Base-by-base conservation (phyloP, 2,329 filamentous ascomycete species). In the Epichloe scottii region DNA sequence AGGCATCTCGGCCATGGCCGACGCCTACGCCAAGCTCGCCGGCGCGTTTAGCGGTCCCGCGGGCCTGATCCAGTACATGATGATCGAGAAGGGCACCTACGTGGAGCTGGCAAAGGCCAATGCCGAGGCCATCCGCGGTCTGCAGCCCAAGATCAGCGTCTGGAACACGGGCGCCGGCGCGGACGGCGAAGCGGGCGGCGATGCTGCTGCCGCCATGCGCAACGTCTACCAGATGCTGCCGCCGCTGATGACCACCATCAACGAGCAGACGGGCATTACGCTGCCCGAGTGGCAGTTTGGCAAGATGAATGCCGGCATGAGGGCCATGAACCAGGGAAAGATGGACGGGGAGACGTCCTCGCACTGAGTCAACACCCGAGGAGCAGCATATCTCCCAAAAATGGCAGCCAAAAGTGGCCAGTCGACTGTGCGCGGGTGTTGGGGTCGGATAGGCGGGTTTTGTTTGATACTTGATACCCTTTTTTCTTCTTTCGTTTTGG, bases 131-230 rank as follows among this genome's bases (percentile, higher is more conserved):
- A 79, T 94, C 62, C 75, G 79, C 48, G 88, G 88, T 26, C 69
- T 94, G 57, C 79, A 89, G 65, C 89, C 89, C 57, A 94, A 94
- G 82, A 93, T 94, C 70, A 89, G 83, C 55, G 82, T 91, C 26
- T 95, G 88, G 89, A 93, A 88, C 64, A 94, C 88, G 8, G 86
- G 86, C 42, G 65, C 69, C 46, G 73, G 65, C 3, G 69, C 68
- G 11, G 62, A 63, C 15, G 62, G 63, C 19, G 71, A 67, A n/a
- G 70, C 63, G 41, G 69, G 66, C 26, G 64, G 67, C 41, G 71
- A 77, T 51, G 82, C 87, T 53, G 76, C 84, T 4, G 62, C 67
- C 39, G 59, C 63, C 1, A 84, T 93, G 68, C 76, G 87, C 57
- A 90, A 91, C 58, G 76, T 94, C 38, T 90, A 93, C 70, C 88